Evolutionary conservation across 352 stramenopile species (phyloP), one percentile per base, ranked within the genome.

Genomic region (Phytophthora sojae): DNA sequence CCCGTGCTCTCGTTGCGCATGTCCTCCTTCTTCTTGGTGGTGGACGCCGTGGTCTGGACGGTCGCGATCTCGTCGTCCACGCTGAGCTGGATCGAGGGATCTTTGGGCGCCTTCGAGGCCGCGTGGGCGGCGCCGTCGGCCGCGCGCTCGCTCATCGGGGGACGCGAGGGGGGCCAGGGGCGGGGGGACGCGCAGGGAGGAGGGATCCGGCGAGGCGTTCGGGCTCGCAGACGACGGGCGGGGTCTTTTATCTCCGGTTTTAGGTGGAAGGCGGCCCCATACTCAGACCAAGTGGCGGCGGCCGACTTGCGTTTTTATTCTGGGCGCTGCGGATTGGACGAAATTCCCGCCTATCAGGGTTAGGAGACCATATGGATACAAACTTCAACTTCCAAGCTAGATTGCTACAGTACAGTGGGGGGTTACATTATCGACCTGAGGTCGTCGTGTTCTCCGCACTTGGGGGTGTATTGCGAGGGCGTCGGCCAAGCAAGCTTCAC

Each of bases 1-100:
- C 85, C 86, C 56, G 86, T 95, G 77, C 84, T 93, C 61, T 95
- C 84, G 55, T 95, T 95, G 71, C 83, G 87, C 87, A 94, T 89
- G 37, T 93, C 83, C 52, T 90, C 85, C 72, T 89, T 90, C 71
- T 86, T 89, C 71, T 87, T 86, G 39, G 81, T 89, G 42, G 60
- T 70, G 15, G 76, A 81, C 19, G 78, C 65, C 29, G 77, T 83
- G 23, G 72, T 88, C 44, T 73, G 69, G 23, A 88, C 75, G 1
- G 74, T 80, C 14, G 73, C 69, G 55, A 80, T 75, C 56, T 83
- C 78, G 47, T 81, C 59, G 64, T 82, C 68, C 42, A 72, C 58
- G 8, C 52, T 73, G 12, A 78, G 55, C 32, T 76, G 57, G 19
- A 70, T 60, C 37, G 61, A 47, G n/a, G 58, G 6, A 26, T 73